Conservation (phyloP, 78 protist genomes). For the Carpediemonas membranifera region DNA sequence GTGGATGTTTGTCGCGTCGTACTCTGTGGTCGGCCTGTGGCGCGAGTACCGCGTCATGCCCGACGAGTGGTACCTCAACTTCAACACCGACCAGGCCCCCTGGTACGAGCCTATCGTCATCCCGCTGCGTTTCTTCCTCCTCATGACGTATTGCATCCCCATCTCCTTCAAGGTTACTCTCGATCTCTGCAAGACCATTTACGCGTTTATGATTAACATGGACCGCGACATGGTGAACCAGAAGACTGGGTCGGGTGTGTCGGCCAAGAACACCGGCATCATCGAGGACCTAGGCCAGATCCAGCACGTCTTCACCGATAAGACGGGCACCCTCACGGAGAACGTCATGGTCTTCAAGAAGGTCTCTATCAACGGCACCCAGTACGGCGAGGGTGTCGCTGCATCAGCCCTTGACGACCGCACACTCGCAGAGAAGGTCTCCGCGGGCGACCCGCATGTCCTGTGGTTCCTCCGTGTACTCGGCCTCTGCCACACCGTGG, state of each 20-base stretch:
- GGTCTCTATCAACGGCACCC: too few relatives aligned
- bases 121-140: constrained; percentile 47
- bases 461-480: too few relatives aligned
- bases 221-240: not conserved
- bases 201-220: not conserved
- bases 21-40: not conserved
- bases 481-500: too few relatives aligned
- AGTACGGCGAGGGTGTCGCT: too few relatives aligned
- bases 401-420: too few relatives aligned
- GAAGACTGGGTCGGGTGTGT: not conserved
- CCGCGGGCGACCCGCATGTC: too few relatives aligned
- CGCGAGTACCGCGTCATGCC: not conserved
- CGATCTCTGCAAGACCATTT: constrained; percentile 36
- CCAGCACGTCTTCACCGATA: constrained; percentile 41
- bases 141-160: constrained; percentile 66
- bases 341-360: constrained; percentile 42
- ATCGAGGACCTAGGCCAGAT: constrained; percentile 78
- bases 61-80: not conserved
- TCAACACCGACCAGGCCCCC: not conserved
- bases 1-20: not conserved
- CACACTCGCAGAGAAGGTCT: too few relatives aligned
- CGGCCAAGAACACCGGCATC: constrained; percentile 43
- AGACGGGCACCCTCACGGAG: constrained; percentile 40
- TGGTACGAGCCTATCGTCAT: constrained; percentile 7
- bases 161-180: constrained; percentile 64